phyloP scores from a whole-genome alignment of 495 filamentous ascomycete genomes.

The Penicillium dipodomyicola region DNA sequence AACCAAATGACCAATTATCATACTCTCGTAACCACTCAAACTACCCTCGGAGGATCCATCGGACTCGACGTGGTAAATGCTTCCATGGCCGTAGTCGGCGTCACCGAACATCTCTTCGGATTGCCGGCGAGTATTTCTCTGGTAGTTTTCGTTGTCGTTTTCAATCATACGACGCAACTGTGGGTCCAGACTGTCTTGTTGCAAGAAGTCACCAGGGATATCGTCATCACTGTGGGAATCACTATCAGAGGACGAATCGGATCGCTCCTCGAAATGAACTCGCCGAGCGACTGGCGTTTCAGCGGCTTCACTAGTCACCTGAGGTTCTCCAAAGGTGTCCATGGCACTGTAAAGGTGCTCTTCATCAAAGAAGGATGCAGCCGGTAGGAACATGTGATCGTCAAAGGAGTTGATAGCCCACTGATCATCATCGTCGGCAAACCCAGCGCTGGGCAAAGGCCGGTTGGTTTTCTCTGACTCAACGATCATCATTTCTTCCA shows the following conservation, averaged over 20 bases:
- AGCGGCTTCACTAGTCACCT: slow-evolving; percentile 44
- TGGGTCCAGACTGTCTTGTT: slow-evolving; percentile 67
- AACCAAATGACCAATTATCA: slow-evolving; percentile 23
- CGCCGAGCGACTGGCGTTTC: slow-evolving; percentile 45
- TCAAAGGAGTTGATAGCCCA: slow-evolving; percentile 60
- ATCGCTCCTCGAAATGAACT: slow-evolving; percentile 50
- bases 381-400: slow-evolving; percentile 46
- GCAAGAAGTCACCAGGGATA: slow-evolving; percentile 69
- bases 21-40: slow-evolving; percentile 81
- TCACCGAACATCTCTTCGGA: slow-evolving; percentile 48
- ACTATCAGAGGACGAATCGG: slow-evolving; percentile 52
- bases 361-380: slow-evolving; percentile 52
- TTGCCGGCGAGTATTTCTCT: slow-evolving; percentile 42
- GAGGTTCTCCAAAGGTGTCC: slow-evolving; percentile 45
- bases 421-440: slow-evolving; percentile 48
- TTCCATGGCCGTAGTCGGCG: slow-evolving; percentile 45
- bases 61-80: slow-evolving; percentile 52
- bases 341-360: slow-evolving; percentile 49
- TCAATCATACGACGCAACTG: slow-evolving; percentile 68
- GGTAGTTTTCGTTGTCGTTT: slow-evolving; percentile 49
- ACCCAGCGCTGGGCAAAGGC: slow-evolving; percentile 26
- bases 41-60: slow-evolving; percentile 53
- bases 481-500: slow-evolving; percentile 72
- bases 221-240: slow-evolving; percentile 55
- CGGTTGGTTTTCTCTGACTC: slow-evolving; percentile 51